These are phyloP conservation scores for Capsicum rhomboideum DNA, from an alignment of 257 asterid species.

Conservation along the genomic window DNA sequence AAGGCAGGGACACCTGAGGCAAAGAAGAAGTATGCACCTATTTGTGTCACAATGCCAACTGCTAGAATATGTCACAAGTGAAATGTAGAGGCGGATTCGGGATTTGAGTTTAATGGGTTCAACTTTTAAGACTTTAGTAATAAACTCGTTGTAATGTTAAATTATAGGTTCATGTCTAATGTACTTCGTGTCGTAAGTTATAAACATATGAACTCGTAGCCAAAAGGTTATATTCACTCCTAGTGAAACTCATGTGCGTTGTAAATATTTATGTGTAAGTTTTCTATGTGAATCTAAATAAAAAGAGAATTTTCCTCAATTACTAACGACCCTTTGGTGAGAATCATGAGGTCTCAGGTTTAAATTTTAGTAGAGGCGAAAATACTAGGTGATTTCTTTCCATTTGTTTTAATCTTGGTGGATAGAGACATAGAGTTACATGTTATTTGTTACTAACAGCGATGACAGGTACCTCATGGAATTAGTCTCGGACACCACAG, in stretches of 20 bases:
- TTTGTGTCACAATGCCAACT: conserved; percentile 70
- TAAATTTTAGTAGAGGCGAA: too few species aligned
- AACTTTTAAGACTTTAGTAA: neutral
- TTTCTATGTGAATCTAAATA: neutral
- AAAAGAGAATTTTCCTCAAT: neutral
- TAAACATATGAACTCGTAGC: neutral
- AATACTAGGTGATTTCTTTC: too few species aligned
- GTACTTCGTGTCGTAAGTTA: neutral
- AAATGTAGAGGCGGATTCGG: neutral
- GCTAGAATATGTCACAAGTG: conserved; percentile 49
- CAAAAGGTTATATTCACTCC: neutral
- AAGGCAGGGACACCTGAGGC: conserved; percentile 45
- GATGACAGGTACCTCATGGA: too few species aligned
- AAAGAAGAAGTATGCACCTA: conserved; percentile 60
- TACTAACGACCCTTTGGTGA: too few species aligned
- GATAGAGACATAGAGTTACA: too few species aligned
- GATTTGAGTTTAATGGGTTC: neutral
- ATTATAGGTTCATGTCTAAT: neutral
- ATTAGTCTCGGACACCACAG: too few species aligned
- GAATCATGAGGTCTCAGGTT: too few species aligned
- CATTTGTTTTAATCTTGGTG: too few species aligned
- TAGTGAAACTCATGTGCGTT: neutral
- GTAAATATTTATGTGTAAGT: neutral
- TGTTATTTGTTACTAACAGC: too few species aligned
- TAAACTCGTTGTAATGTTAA: neutral